Conservation (phyloP, 768 basidiomycete species). For the Pleurotus salmoneostramineus region DNA sequence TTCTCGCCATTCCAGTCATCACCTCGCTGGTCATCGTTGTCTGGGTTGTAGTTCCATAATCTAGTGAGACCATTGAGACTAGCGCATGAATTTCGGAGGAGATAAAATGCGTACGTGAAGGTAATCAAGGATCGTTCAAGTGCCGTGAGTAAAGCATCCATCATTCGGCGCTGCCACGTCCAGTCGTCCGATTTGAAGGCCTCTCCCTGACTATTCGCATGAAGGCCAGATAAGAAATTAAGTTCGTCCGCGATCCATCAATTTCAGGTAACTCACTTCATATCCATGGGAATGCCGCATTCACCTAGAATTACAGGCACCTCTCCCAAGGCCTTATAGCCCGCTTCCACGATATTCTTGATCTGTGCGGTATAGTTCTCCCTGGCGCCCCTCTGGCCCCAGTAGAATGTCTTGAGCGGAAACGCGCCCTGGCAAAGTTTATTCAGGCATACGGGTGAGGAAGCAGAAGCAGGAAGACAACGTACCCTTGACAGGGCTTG, state of each 20-base stretch:
- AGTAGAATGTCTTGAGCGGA: slow-evolving; percentile 74
- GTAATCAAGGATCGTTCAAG: slow-evolving; percentile 74
- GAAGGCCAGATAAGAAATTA: neutral
- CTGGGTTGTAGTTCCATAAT: slow-evolving; percentile 93
- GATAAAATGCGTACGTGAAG: slow-evolving; percentile 64
- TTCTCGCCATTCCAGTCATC: slow-evolving; percentile 97
- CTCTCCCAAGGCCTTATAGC: slow-evolving; percentile 70
- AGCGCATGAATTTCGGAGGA: neutral
- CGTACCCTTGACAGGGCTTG: slow-evolving; percentile 85
- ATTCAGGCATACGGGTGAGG: neutral
- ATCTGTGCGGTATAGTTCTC: slow-evolving; percentile 85
- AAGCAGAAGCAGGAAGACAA: neutral
- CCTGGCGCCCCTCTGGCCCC: slow-evolving; percentile 78
- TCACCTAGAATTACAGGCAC: slow-evolving; percentile 87
- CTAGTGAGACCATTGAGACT: slow-evolving; percentile 33
- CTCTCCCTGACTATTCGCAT: slow-evolving; percentile 49
- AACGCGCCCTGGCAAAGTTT: slow-evolving; percentile 70
- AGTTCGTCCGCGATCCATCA: neutral
- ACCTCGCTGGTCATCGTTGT: slow-evolving; percentile 72
- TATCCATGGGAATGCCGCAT: slow-evolving; percentile 94
- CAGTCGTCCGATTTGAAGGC: slow-evolving; percentile 75
- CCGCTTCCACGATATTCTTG: slow-evolving; percentile 67
- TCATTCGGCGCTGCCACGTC: slow-evolving; percentile 83
- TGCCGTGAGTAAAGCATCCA: slow-evolving; percentile 88
- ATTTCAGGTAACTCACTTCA: slow-evolving; percentile 63